A percentile compares a stretch with the other conserved stretches of the same genome.
Conservation (phyloP, 2,329 filamentous ascomycete species). For the Cladorrhinum sp. region DNA sequence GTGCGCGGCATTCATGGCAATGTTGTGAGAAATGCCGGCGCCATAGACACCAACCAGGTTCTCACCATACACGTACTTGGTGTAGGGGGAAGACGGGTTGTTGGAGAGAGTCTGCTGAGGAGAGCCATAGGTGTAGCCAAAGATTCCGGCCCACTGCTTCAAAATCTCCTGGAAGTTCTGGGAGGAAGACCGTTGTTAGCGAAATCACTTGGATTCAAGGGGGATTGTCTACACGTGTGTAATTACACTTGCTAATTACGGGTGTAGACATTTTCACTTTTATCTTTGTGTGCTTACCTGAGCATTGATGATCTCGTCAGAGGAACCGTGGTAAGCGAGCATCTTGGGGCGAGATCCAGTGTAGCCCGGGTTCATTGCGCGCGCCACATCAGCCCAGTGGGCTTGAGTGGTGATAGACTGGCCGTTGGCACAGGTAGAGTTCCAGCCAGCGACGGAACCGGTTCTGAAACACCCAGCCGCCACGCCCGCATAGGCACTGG, state of each 20-base stretch:
- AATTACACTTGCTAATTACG: no score
- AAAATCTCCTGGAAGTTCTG: conserved; percentile 41
- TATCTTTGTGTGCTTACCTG: no score
- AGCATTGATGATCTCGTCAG: conserved; percentile 36
- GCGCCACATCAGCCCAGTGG: conserved; percentile 41
- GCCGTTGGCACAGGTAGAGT: conserved; percentile 52
- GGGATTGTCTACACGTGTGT: no score
- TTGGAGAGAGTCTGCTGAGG: conserved; percentile 30
- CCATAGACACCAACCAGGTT: conserved; percentile 36
- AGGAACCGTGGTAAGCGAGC: conserved; percentile 35
- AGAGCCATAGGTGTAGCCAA: conserved; percentile 33
- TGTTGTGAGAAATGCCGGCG: conserved; percentile 34
- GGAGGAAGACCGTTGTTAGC: no score
- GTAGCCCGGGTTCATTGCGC: conserved; percentile 51
- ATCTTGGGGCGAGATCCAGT: conserved; percentile 40
- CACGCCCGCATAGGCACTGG: conserved; percentile 50
- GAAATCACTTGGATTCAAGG: no score
- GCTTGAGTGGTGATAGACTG: conserved; percentile 40
- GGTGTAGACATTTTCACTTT: no score
- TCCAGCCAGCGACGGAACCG: conserved; percentile 46
- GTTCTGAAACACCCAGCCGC: conserved; percentile 54
- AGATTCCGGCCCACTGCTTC: conserved; percentile 47
- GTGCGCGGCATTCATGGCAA: conserved; percentile 33
- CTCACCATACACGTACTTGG: conserved; percentile 37
- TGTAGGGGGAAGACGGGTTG: conserved; percentile 36